Evolutionary conservation across 441 rosid genomes (phyloP).

Genomic region (Jatropha podagrica): DNA sequence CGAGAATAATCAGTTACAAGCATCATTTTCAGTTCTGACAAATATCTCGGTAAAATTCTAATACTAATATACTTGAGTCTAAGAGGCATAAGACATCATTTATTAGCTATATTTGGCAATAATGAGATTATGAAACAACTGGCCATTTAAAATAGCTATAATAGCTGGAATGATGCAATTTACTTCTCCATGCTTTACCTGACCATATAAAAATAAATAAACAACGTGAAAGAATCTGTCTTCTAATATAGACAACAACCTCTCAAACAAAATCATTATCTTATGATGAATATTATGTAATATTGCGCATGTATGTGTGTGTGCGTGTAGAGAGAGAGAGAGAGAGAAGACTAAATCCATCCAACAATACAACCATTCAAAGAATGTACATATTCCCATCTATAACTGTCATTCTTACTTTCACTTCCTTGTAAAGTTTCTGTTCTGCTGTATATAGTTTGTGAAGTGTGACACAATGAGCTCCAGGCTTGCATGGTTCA

Average conservation of each 20-base stretch:
- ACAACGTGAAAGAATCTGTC: background rate
- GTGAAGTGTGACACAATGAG: conserved; percentile 77
- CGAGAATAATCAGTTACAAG: background rate
- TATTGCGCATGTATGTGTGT: no score
- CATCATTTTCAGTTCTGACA: background rate
- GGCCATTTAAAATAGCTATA: no score
- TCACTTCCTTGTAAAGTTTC: conserved; percentile 79
- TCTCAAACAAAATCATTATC: background rate
- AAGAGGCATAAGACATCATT: background rate
- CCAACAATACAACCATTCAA: background rate
- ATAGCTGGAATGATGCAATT: no score
- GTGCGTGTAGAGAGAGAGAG: no score
- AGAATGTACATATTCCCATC: conserved; percentile 8
- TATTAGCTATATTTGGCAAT: background rate
- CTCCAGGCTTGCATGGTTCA: conserved; percentile 86
- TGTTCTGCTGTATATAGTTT: conserved; percentile 74
- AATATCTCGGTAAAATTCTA: background rate
- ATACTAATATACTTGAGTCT: background rate
- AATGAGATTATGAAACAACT: no score
- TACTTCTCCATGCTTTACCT: no score
- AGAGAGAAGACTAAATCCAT: background rate
- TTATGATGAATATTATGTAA: background rate
- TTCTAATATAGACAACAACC: background rate
- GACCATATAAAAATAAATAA: no score
- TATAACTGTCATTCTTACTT: conserved; percentile 44